Percentiles rank a stretch among this genome's conserved stretches.
phyloP scores from a whole-genome alignment of 2,329 filamentous ascomycete species.

The Purpureocillium takamizusanense region DNA sequence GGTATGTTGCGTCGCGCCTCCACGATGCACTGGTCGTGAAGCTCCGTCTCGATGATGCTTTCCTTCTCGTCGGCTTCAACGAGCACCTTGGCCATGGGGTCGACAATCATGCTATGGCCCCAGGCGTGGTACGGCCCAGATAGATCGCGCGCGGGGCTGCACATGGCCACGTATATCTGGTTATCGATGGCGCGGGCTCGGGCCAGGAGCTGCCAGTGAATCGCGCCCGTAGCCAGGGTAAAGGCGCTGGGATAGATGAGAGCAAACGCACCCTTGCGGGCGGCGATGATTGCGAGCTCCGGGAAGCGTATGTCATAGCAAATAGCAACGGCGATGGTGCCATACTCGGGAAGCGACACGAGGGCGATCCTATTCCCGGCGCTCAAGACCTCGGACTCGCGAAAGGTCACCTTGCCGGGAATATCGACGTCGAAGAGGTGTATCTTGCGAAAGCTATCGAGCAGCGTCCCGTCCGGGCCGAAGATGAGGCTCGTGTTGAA shows the following conservation, averaged over 20 bases:
- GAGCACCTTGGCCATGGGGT: slow-evolving; percentile 80
- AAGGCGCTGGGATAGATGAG: slow-evolving; percentile 92
- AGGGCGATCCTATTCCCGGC: slow-evolving; percentile 81
- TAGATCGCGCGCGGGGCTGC: slow-evolving; percentile 79
- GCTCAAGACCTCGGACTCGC: slow-evolving; percentile 79
- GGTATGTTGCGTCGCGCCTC: slow-evolving; percentile 78
- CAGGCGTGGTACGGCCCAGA: slow-evolving; percentile 75
- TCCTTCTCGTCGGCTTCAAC: slow-evolving; percentile 71
- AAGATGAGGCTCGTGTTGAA: slow-evolving; percentile 92
- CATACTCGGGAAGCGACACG: slow-evolving; percentile 80
- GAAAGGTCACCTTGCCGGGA: slow-evolving; percentile 85
- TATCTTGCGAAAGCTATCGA: slow-evolving; percentile 87
- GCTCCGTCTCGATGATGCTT: slow-evolving; percentile 63
- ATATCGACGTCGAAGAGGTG: slow-evolving; percentile 98
- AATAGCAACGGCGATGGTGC: slow-evolving; percentile 79
- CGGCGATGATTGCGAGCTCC: slow-evolving; percentile 82
- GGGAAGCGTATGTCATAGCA: slow-evolving; percentile 98
- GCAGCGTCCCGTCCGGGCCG: slow-evolving; percentile 61
- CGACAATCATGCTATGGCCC: slow-evolving; percentile 82
- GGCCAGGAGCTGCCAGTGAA: slow-evolving; percentile 84
- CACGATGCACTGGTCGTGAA: slow-evolving; percentile 60
- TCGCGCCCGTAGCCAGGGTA: slow-evolving; percentile 82
- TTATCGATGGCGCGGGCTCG: slow-evolving; percentile 84
- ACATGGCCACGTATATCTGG: slow-evolving; percentile 86
- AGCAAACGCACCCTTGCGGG: slow-evolving; percentile 76